Conservation (phyloP, 306 rosid genomes). For the Inga leiocalycina region DNA sequence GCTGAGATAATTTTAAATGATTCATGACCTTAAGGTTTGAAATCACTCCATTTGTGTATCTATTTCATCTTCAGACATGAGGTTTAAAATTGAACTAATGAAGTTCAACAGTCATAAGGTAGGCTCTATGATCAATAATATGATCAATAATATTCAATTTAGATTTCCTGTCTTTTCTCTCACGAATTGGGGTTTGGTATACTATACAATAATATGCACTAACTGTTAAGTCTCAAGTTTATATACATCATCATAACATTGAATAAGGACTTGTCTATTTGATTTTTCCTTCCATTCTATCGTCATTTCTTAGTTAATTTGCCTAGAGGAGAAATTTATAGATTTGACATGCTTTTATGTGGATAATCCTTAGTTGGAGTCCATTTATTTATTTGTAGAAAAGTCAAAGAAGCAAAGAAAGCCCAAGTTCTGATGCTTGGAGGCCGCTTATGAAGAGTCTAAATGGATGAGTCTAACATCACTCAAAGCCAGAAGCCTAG, state of each 20-base stretch:
- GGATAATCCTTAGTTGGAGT: not conserved
- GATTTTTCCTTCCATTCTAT: not conserved
- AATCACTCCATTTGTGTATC: not conserved
- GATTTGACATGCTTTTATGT: not conserved
- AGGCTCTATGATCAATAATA: not conserved
- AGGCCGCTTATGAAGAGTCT: not conserved
- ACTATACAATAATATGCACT: not conserved
- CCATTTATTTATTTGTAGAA: not conserved
- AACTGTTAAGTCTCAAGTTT: not conserved
- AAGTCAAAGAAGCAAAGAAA: not conserved
- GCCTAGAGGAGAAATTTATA: not conserved
- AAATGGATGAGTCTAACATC: not conserved
- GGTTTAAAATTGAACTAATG: not conserved
- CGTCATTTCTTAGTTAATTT: not conserved
- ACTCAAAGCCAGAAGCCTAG: not conserved
- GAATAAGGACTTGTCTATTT: not conserved
- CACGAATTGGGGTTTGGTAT: not conserved
- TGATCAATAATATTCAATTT: not conserved
- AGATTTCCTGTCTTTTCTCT: not conserved
- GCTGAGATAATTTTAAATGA: not conserved
- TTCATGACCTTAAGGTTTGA: not conserved
- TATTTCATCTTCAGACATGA: not conserved
- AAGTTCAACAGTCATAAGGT: not conserved
- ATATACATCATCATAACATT: not conserved
- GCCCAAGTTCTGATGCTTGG: too few relatives aligned